Conservation (phyloP, 1,139 yeast genomes). For the Sporopachydermia cereana region DNA sequence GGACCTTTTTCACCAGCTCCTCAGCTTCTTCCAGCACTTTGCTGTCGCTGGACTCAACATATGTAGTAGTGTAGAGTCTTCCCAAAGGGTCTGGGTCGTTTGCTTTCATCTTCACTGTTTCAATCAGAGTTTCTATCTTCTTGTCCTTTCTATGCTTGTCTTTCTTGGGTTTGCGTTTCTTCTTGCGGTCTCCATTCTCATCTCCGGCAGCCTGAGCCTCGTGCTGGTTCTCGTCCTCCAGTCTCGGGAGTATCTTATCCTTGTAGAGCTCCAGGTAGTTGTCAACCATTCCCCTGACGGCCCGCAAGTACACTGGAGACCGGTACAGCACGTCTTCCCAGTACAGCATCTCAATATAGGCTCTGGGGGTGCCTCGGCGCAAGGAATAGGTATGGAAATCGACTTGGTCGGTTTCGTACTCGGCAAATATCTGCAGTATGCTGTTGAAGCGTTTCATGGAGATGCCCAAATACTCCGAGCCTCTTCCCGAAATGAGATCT, state of each 20-base stretch:
- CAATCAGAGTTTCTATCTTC: conserved; percentile 27
- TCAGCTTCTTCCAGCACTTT: neutral
- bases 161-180: conserved; percentile 19
- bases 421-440: conserved; percentile 54
- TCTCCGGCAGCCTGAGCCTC: conserved; percentile 18
- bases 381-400: conserved; percentile 92
- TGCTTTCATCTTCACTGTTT: conserved; percentile 31
- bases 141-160: conserved; percentile 27
- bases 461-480: conserved; percentile 46
- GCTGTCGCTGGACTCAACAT: conserved; percentile 2
- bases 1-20: neutral
- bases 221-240: conserved; percentile 14
- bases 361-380: conserved; percentile 83
- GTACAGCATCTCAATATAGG: conserved; percentile 57
- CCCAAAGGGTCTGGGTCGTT: conserved; percentile 43
- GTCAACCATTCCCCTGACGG: conserved; percentile 51
- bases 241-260: conserved; percentile 15
- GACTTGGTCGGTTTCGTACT: conserved; percentile 71
- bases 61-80: neutral
- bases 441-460: conserved; percentile 71
- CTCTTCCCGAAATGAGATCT: conserved; percentile 22
- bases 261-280: conserved; percentile 39
- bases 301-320: conserved; percentile 61
- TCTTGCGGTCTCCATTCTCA: conserved; percentile 13
- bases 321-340: conserved; percentile 75